These are phyloP conservation scores for Lodderomyces elongisporus DNA, from an alignment of 1,139 yeast genomes.

Conservation along the genomic window DNA sequence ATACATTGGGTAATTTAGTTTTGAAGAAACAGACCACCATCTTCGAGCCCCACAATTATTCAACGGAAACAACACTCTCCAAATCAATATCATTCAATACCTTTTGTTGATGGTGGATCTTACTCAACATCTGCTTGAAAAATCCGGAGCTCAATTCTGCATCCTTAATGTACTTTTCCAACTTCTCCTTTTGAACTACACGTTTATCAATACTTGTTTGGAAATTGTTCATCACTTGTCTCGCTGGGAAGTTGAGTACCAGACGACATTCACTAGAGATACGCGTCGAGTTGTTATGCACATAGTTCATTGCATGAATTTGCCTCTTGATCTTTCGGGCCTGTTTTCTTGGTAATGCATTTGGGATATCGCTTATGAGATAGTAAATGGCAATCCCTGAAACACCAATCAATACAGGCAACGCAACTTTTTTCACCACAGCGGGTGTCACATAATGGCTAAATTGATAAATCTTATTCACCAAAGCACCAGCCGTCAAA, in stretches of 20 bases:
- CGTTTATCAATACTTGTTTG: slow-evolving; percentile 66
- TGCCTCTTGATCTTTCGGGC: slow-evolving; percentile 65
- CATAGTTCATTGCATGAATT: slow-evolving; percentile 64
- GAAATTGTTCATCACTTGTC: slow-evolving; percentile 76
- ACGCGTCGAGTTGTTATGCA: slow-evolving; percentile 71
- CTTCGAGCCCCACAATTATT: too few relatives aligned
- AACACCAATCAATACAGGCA: slow-evolving; percentile 48
- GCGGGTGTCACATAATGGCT: slow-evolving; percentile 26
- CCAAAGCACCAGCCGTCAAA: slow-evolving; percentile 39
- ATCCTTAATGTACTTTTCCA: slow-evolving; percentile 49
- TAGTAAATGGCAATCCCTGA: slow-evolving; percentile 61
- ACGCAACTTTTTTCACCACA: slow-evolving; percentile 30
- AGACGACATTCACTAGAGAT: slow-evolving; percentile 77
- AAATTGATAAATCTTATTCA: slow-evolving; percentile 27
- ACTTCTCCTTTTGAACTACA: slow-evolving; percentile 53
- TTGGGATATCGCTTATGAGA: slow-evolving; percentile 74
- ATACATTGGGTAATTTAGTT: too few relatives aligned
- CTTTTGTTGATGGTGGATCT: slow-evolving; percentile 41
- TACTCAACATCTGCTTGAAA: slow-evolving; percentile 50
- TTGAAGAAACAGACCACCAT: too few relatives aligned
- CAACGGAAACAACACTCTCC: slow-evolving; percentile 46
- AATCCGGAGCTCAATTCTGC: slow-evolving; percentile 58
- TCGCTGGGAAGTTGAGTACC: slow-evolving; percentile 75
- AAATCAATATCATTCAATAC: slow-evolving; percentile 49
- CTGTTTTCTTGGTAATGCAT: slow-evolving; percentile 81